A percentile compares a stretch with the other conserved stretches of the same genome.
Evolutionary conservation across 208 protist species (phyloP).

Genomic region (Leptomonas seymouri): DNA sequence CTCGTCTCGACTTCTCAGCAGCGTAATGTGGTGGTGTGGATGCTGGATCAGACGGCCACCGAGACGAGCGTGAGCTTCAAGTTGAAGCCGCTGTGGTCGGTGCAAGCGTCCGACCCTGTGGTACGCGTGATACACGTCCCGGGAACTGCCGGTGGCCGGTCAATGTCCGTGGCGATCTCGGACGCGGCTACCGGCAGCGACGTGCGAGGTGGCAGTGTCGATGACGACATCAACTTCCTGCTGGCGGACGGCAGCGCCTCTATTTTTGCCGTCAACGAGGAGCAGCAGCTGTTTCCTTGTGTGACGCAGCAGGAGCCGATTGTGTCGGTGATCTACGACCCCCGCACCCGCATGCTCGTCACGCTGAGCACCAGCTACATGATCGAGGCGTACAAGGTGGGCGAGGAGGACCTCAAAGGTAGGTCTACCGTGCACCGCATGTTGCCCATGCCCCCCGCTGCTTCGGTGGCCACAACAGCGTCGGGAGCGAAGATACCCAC

Average conservation of each 20-base stretch:
- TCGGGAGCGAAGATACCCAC: slow-evolving; percentile 31
- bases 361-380: slow-evolving; percentile 59
- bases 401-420: slow-evolving; percentile 44
- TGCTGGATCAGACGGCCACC: slow-evolving; percentile 48
- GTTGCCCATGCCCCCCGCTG: slow-evolving; percentile 48
- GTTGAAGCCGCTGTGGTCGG: slow-evolving; percentile 72
- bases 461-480: slow-evolving; percentile 29
- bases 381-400: slow-evolving; percentile 69
- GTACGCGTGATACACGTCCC: slow-evolving; percentile 53
- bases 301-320: slow-evolving; percentile 59
- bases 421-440: slow-evolving; percentile 67
- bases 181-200: not conserved
- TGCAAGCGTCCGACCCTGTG: slow-evolving; percentile 49
- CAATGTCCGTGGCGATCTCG: slow-evolving; percentile 2
- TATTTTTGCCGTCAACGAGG: slow-evolving; percentile 60
- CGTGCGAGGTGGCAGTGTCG: slow-evolving; percentile 14
- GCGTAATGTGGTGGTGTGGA: slow-evolving; percentile 69
- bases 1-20: slow-evolving; percentile 64
- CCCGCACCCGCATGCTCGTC: slow-evolving; percentile 58
- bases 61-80: slow-evolving; percentile 37
- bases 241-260: slow-evolving; percentile 46
- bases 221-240: slow-evolving; percentile 81
- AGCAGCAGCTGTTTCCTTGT: slow-evolving; percentile 65
- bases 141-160: not conserved
- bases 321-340: slow-evolving; percentile 69